Evolutionary conservation across 106 monocot genomes (phyloP).

Genomic region (Ottelia alismoides): DNA sequence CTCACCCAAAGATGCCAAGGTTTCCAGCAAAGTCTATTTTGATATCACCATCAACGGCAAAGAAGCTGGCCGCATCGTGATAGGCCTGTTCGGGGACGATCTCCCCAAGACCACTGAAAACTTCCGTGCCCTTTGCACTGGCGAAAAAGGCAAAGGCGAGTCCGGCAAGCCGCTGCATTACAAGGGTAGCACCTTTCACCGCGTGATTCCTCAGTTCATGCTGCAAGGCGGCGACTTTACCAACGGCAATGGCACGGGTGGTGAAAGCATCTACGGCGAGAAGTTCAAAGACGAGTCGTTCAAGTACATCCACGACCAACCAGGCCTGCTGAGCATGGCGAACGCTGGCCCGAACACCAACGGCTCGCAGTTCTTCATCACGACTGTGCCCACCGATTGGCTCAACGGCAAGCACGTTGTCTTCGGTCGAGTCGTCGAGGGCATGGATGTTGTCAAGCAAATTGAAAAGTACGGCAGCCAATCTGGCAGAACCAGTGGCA

Average conservation of each 20-base stretch:
- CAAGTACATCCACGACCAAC: conserved; percentile 67
- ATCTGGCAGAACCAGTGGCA: not conserved
- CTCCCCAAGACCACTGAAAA: too few species aligned
- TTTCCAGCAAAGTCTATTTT: too few species aligned
- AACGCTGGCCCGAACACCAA: too few species aligned
- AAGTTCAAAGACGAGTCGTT: conserved; percentile 83
- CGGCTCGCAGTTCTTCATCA: conserved; percentile 87
- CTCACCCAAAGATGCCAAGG: too few species aligned
- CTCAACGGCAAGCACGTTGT: conserved; percentile 12
- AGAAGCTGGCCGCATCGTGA: too few species aligned
- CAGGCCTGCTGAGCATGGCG: conserved; percentile 71
- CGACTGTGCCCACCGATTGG: conserved; percentile 65
- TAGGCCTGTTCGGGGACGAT: too few species aligned
- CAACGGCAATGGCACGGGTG: conserved; percentile 62
- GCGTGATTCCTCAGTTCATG: conserved; percentile 87
- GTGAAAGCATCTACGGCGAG: conserved; percentile 59
- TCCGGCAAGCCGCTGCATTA: conserved; percentile 39
- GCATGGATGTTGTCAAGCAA: not conserved
- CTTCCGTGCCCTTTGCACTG: too few species aligned
- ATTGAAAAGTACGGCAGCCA: conserved; percentile 1
- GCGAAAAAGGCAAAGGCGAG: conserved; percentile 5
- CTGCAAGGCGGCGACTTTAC: conserved; percentile 83
- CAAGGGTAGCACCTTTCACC: conserved; percentile 80
- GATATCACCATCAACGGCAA: too few species aligned
- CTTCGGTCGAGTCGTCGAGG: conserved; percentile 6